Percentiles rank a stretch among this genome's conserved stretches.
Evolutionary conservation across 768 basidiomycete genomes (phyloP).

Genomic region (Cyclocybe cylindracea): DNA sequence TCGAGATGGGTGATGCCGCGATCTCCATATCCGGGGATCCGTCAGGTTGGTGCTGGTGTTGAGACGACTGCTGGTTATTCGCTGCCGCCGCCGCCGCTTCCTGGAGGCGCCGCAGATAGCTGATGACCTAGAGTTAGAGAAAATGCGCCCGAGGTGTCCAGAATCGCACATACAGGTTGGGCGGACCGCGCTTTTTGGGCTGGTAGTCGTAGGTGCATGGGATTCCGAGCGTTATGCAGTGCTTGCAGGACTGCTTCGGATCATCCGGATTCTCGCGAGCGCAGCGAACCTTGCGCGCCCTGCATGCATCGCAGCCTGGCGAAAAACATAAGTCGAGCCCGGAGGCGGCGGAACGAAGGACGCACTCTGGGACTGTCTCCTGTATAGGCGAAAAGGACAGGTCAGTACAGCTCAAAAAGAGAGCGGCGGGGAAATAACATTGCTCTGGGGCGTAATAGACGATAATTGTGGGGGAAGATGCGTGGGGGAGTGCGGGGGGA

Average conservation of each 20-base stretch:
- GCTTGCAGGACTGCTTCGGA: conserved; percentile 80
- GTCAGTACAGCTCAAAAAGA: conserved; percentile 29
- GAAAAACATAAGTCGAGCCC: conserved; percentile 16
- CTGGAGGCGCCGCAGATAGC: conserved; percentile 79
- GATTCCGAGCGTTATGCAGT: conserved; percentile 80
- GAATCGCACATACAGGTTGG: conserved; percentile 66
- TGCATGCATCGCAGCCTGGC: conserved; percentile 83
- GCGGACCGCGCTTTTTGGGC: conserved; percentile 92
- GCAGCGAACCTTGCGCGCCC: conserved; percentile 85
- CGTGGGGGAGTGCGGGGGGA: conserved; percentile 44
- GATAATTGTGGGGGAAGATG: conserved; percentile 26
- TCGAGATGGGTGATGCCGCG: conserved; percentile 46
- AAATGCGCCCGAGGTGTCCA: not conserved
- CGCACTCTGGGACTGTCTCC: conserved; percentile 86
- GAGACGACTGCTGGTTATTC: conserved; percentile 24
- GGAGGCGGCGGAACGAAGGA: conserved; percentile 11
- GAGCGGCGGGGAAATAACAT: conserved; percentile 39
- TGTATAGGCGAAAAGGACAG: conserved; percentile 33
- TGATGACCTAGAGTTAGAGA: conserved; percentile 26
- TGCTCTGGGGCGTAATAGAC: conserved; percentile 22
- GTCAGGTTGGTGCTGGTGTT: conserved; percentile 27
- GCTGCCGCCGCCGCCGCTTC: conserved; percentile 71
- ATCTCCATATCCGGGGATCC: conserved; percentile 36
- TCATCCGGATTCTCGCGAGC: conserved; percentile 80
- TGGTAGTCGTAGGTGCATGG: conserved; percentile 91